Conservation (phyloP, 495 filamentous ascomycete genomes). For the Bryoglossum gracile region DNA sequence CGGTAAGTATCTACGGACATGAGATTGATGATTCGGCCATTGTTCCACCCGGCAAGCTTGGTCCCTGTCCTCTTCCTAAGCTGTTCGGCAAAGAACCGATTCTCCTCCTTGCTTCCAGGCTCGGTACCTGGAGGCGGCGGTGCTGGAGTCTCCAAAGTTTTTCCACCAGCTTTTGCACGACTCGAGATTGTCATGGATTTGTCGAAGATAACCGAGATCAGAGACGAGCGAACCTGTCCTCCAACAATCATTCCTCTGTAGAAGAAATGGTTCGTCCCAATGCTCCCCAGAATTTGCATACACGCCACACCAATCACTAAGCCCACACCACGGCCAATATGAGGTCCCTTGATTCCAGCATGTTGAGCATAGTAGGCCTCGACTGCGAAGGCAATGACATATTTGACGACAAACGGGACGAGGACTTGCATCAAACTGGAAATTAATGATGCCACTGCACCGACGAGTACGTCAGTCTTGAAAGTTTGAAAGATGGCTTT, state of each 20-base stretch:
- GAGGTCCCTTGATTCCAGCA: constrained; percentile 40
- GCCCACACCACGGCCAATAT: constrained; percentile 59
- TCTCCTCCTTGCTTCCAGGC: constrained; percentile 36
- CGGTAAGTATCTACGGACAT: constrained; percentile 91
- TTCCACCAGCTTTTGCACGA: constrained; percentile 65
- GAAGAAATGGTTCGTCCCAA: constrained; percentile 70
- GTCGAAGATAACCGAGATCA: constrained; percentile 67
- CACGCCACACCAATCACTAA: constrained; percentile 62
- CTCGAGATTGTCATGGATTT: constrained; percentile 75
- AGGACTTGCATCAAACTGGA: constrained; percentile 60
- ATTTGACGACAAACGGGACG: constrained; percentile 62
- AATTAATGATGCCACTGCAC: constrained; percentile 61
- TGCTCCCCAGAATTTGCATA: constrained; percentile 65
- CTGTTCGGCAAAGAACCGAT: constrained; percentile 26
- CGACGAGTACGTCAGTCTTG: constrained; percentile 73
- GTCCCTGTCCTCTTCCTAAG: constrained; percentile 18
- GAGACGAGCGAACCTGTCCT: constrained; percentile 61
- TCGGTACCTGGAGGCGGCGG: constrained; percentile 31
- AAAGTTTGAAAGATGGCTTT: constrained; percentile 82
- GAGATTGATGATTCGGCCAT: constrained; percentile 78
- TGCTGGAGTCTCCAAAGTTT: constrained; percentile 16
- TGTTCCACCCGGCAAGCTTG: constrained; percentile 62
- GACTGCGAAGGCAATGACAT: constrained; percentile 65
- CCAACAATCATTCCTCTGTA: constrained; percentile 73
- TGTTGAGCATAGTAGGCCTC: constrained; percentile 57